phyloP scores from a whole-genome alignment of 768 basidiomycete species.

The Pisolithus marmoratus region DNA sequence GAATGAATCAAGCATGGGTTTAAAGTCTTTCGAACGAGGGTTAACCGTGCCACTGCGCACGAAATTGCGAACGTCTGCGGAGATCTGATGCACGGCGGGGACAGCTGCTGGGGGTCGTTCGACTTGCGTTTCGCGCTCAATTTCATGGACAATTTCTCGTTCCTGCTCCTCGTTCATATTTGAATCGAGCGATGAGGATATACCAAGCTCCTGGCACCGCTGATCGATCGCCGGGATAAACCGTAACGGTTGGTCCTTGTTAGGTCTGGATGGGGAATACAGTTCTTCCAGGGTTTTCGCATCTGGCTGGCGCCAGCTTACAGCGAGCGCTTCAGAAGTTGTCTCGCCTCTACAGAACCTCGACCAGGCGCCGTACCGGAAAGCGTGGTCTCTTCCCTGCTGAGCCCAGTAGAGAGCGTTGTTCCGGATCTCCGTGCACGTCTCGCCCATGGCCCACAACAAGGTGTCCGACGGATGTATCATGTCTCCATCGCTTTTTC shows the following conservation, averaged over 20 bases:
- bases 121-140: slow-evolving; percentile 34
- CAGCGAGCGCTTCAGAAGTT: background rate
- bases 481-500: slow-evolving; percentile 3
- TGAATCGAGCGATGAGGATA: slow-evolving; percentile 12
- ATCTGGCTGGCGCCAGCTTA: slow-evolving; percentile 36
- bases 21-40: too few relatives aligned
- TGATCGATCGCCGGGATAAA: slow-evolving; percentile 16
- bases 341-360: slow-evolving; percentile 8
- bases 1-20: slow-evolving; percentile 8
- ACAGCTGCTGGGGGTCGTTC: slow-evolving; percentile 28
- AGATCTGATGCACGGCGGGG: slow-evolving; percentile 24
- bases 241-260: slow-evolving; percentile 1
- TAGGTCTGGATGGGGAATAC: slow-evolving; percentile 15
- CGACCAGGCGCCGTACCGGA: slow-evolving; percentile 19
- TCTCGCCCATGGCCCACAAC: slow-evolving; percentile 40
- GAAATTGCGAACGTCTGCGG: slow-evolving; percentile 22
- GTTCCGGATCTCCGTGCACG: slow-evolving; percentile 34
- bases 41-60: slow-evolving; percentile 14
- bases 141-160: slow-evolving; percentile 38
- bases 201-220: slow-evolving; percentile 24
- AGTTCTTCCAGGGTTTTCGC: slow-evolving; percentile 32
- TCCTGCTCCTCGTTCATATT: slow-evolving; percentile 43
- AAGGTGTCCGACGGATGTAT: slow-evolving; percentile 31
- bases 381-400: slow-evolving; percentile 33
- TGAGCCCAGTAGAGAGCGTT: slow-evolving; percentile 37